Conservation (phyloP, 2,329 filamentous ascomycete species). For the Curvularia verruculosa region DNA sequence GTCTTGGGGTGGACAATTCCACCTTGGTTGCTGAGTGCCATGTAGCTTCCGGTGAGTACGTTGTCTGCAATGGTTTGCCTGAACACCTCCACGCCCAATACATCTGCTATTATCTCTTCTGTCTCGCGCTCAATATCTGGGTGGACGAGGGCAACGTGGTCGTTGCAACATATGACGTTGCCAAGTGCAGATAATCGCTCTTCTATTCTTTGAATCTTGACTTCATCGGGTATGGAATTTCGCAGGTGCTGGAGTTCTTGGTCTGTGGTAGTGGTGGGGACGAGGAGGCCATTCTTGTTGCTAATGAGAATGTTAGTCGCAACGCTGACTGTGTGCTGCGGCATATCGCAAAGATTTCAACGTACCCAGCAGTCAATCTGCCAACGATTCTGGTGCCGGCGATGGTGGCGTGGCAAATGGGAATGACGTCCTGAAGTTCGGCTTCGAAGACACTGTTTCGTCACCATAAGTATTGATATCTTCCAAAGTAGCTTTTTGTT, state of each 20-base stretch:
- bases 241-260: constrained; percentile 97
- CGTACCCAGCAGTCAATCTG: constrained; percentile 87
- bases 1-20: constrained; percentile 98
- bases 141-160: constrained; percentile 95
- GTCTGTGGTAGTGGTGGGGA: constrained; percentile 94
- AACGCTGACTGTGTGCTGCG: not conserved
- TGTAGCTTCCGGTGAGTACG: constrained; percentile 94
- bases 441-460: constrained; percentile 84
- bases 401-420: constrained; percentile 95
- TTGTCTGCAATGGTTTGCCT: constrained; percentile 96
- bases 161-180: constrained; percentile 95
- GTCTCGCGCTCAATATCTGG: constrained; percentile 97
- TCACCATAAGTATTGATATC: constrained; percentile 25
- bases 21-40: constrained; percentile 93
- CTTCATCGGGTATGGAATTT: constrained; percentile 87
- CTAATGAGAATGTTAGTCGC: constrained; percentile 53
- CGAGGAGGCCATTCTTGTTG: constrained; percentile 95
- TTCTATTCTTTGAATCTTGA: constrained; percentile 97
- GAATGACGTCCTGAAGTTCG: constrained; percentile 95
- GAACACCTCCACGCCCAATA: constrained; percentile 87
- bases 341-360: not conserved
- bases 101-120: constrained; percentile 97
- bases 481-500: not conserved
- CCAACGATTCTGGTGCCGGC: constrained; percentile 96
- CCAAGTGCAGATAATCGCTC: constrained; percentile 93